These are phyloP conservation scores for Antitrichia curtipendula DNA, from an alignment of 225 moss, liverwort and hornwort genomes.

Conservation along the genomic window DNA sequence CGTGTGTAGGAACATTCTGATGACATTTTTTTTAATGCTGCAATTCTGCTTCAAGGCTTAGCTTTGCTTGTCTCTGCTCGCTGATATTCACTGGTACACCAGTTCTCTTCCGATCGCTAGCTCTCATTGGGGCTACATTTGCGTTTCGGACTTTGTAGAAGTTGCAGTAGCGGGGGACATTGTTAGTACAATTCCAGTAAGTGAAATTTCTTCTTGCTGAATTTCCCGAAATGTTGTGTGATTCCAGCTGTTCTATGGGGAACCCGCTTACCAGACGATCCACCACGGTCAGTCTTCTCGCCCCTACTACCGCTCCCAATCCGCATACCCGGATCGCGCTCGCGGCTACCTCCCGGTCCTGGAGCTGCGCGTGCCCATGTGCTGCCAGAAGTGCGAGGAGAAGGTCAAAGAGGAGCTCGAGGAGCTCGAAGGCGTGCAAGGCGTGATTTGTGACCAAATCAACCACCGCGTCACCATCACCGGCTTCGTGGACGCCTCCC, in stretches of 20 bases:
- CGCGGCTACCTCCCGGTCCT: not conserved
- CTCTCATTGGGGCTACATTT: not conserved
- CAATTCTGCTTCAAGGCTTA: not conserved
- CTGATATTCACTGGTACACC: not conserved
- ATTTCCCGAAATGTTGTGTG: not conserved
- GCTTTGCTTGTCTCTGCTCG: not conserved
- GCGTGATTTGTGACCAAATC: slow-evolving; percentile 10
- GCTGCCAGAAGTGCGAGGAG: slow-evolving; percentile 21
- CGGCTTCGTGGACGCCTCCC: slow-evolving; percentile 10
- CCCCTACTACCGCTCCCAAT: not conserved
- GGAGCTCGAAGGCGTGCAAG: slow-evolving; percentile 19
- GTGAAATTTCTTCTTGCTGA: not conserved
- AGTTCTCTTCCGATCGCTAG: not conserved
- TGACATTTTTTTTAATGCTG: not conserved
- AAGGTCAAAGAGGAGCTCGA: slow-evolving; percentile 14
- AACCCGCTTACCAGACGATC: not conserved
- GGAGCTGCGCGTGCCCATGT: slow-evolving; percentile 22
- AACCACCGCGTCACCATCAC: slow-evolving; percentile 20
- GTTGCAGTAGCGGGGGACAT: not conserved
- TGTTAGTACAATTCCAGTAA: too few species aligned
- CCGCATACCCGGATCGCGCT: not conserved
- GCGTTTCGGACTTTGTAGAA: not conserved
- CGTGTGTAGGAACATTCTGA: not conserved
- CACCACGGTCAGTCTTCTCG: not conserved
- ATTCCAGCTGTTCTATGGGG: not conserved